A percentile compares a stretch with the other conserved stretches of the same genome.
Conservation (phyloP, 495 filamentous ascomycete species). For the Letharia columbiana region DNA sequence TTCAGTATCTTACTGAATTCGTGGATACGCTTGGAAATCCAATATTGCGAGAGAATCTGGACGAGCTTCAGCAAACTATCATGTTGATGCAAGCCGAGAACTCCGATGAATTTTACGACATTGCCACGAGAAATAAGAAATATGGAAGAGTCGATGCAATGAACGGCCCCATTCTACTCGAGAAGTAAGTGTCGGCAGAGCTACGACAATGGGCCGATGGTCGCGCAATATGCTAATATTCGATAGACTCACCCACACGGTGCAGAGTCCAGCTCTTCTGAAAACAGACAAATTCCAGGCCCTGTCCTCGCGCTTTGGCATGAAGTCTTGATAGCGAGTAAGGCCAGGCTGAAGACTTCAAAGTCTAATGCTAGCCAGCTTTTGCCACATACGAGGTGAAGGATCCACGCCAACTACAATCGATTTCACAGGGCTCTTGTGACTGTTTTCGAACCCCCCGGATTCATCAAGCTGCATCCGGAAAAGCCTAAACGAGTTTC, state of each 20-base stretch:
- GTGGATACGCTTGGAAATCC: conserved; percentile 73
- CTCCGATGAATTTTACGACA: conserved; percentile 90
- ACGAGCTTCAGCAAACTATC: conserved; percentile 88
- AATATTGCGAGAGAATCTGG: conserved; percentile 75
- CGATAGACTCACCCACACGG: conserved; percentile 51
- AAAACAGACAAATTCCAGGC: conserved; percentile 56
- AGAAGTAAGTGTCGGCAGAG: conserved; percentile 65
- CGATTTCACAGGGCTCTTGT: background rate
- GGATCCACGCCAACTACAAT: background rate
- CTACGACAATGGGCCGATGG: background rate
- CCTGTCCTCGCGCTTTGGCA: conserved; percentile 63
- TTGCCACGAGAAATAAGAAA: conserved; percentile 75
- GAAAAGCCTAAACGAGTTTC: background rate
- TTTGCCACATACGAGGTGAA: background rate
- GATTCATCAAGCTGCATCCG: background rate
- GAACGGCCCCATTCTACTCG: conserved; percentile 74
- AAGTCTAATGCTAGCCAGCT: conserved; percentile 5
- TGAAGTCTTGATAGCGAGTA: conserved; percentile 37
- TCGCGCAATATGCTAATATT: conserved; percentile 33
- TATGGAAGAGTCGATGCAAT: conserved; percentile 86
- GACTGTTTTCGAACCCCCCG: background rate
- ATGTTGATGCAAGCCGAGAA: conserved; percentile 79
- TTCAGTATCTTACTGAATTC: conserved; percentile 72
- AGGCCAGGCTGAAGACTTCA: conserved; percentile 12
- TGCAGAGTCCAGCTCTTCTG: conserved; percentile 43